phyloP scores from a whole-genome alignment of 2,329 filamentous ascomycete genomes.

The Ophiostoma piceae region DNA sequence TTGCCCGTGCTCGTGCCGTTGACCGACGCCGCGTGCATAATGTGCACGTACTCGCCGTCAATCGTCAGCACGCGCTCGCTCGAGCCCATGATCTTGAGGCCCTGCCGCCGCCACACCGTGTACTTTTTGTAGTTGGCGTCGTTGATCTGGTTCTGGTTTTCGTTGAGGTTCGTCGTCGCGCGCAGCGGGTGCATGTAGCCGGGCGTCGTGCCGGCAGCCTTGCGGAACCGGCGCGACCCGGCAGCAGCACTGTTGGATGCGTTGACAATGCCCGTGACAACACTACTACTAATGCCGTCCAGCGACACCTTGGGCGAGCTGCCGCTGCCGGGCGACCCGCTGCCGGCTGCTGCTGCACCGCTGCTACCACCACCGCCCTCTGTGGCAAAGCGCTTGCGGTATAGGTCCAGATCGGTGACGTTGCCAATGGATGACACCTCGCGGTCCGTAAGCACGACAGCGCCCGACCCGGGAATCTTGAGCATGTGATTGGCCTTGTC shows the following conservation, averaged over 20 bases:
- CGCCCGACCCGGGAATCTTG: slow-evolving; percentile 68
- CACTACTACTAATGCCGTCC: slow-evolving; percentile 41
- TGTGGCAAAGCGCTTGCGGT: slow-evolving; percentile 67
- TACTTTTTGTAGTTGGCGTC: slow-evolving; percentile 66
- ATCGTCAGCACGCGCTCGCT: slow-evolving; percentile 73
- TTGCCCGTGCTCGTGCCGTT: slow-evolving; percentile 66
- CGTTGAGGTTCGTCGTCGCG: slow-evolving; percentile 29
- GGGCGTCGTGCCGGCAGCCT: slow-evolving; percentile 34
- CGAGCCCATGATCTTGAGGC: slow-evolving; percentile 71
- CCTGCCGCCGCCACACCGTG: slow-evolving; percentile 74
- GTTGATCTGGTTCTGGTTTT: slow-evolving; percentile 40
- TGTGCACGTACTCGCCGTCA: slow-evolving; percentile 81
- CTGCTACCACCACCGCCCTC: slow-evolving; percentile 38
- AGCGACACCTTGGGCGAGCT: slow-evolving; percentile 54
- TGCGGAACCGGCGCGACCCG: slow-evolving; percentile 24
- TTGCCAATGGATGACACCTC: slow-evolving; percentile 74
- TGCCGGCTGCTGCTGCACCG: neutral
- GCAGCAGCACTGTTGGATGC: slow-evolving; percentile 8
- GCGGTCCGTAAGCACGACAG: slow-evolving; percentile 69
- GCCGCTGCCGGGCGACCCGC: slow-evolving; percentile 35
- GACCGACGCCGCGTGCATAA: slow-evolving; percentile 59
- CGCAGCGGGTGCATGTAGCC: slow-evolving; percentile 55
- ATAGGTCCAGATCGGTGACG: slow-evolving; percentile 68
- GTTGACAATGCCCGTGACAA: slow-evolving; percentile 40
- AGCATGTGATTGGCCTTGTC: slow-evolving; percentile 76